Evolutionary conservation across 148 eudicot species (phyloP).

Genomic region (Arbutus unedo): DNA sequence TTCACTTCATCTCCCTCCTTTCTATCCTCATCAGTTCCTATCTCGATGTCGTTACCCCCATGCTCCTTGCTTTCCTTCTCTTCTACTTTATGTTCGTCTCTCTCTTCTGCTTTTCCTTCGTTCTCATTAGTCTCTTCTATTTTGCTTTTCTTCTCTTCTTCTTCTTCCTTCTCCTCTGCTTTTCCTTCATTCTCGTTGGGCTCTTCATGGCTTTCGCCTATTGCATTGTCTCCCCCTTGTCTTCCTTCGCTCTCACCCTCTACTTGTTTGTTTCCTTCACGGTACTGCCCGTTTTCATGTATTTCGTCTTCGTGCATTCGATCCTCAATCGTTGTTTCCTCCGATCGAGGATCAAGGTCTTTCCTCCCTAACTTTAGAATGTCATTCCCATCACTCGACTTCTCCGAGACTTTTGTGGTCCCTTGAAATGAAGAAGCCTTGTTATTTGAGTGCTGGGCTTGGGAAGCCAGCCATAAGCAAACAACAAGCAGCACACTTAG

Average conservation of each 20-base stretch:
- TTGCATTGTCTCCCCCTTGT: background rate
- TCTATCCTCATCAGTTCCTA: conserved; percentile 23
- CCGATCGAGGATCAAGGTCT: conserved; percentile 41
- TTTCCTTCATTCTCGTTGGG: too few relatives aligned
- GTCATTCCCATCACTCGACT: conserved; percentile 18
- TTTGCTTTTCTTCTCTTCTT: background rate
- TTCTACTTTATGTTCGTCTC: background rate
- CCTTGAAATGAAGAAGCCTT: conserved; percentile 34
- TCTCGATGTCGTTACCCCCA: conserved; percentile 3
- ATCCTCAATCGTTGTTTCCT: conserved; percentile 22
- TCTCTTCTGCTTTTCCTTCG: background rate
- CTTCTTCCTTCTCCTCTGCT: background rate
- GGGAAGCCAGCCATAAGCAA: conserved; percentile 75
- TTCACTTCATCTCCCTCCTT: conserved; percentile 16
- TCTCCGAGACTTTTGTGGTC: conserved; percentile 28
- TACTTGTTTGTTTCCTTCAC: conserved; percentile 29
- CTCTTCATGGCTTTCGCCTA: conserved; percentile 18
- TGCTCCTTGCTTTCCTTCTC: conserved; percentile 8
- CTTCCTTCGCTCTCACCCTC: conserved; percentile 20
- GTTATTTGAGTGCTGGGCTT: conserved; percentile 57
- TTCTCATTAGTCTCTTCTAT: conserved; percentile 5
- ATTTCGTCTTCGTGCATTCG: conserved; percentile 40
- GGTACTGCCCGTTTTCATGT: conserved; percentile 8
- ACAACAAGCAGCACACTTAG: conserved; percentile 54
- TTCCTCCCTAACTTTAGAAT: conserved; percentile 61